These are phyloP conservation scores for Debaryomyces udenii DNA, from an alignment of 1,139 yeast species.

Conservation along the genomic window DNA sequence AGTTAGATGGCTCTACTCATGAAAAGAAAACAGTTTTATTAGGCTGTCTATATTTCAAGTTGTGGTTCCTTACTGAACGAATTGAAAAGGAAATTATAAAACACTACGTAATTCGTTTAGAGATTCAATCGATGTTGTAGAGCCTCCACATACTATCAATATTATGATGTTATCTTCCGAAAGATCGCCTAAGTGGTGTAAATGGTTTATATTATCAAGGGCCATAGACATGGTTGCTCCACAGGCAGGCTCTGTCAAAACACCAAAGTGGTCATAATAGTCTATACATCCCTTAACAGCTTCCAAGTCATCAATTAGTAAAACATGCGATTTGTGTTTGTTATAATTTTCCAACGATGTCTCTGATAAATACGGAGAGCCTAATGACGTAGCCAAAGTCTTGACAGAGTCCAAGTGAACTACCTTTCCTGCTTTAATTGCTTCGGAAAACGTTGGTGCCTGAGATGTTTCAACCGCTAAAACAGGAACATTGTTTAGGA, in stretches of 20 bases:
- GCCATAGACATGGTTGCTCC: constrained; percentile 66
- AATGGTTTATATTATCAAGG: constrained; percentile 39
- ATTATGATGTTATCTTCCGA: constrained; percentile 53
- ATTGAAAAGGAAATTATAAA: too few species aligned
- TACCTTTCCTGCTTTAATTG: constrained; percentile 48
- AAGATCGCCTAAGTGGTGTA: constrained; percentile 37
- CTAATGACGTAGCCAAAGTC: constrained; percentile 64
- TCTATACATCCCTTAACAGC: constrained; percentile 54
- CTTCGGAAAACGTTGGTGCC: constrained; percentile 57
- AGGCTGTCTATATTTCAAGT: too few species aligned
- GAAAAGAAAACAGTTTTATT: too few species aligned
- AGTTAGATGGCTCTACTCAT: too few species aligned
- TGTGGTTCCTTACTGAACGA: too few species aligned
- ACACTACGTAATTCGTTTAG: constrained; percentile 9
- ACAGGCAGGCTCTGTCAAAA: constrained; percentile 74
- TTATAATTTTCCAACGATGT: constrained; percentile 44
- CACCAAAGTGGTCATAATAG: constrained; percentile 51
- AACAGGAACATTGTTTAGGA: constrained; percentile 41
- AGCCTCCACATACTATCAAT: constrained; percentile 69
- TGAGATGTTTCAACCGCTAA: constrained; percentile 63
- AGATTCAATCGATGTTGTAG: constrained; percentile 34
- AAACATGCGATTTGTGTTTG: constrained; percentile 45
- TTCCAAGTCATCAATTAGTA: constrained; percentile 56
- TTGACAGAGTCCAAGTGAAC: constrained; percentile 49
- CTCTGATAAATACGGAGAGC: constrained; percentile 57